Percentiles rank a stretch among this genome's conserved stretches.
These are phyloP conservation scores for Fusarium virguliforme DNA, from an alignment of 2,329 filamentous ascomycete species.

Conservation along the genomic window DNA sequence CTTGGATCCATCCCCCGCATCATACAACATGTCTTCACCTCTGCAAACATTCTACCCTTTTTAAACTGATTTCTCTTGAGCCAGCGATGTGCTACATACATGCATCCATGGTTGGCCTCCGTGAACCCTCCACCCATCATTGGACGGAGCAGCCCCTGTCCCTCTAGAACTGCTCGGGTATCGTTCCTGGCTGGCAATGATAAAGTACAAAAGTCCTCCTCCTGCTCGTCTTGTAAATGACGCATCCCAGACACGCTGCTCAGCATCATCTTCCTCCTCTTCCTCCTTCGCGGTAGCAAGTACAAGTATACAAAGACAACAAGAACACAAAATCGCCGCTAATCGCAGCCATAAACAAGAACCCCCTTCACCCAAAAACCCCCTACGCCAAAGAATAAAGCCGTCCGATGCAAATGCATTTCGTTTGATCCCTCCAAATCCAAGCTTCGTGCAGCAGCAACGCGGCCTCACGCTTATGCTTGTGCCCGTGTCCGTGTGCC, in stretches of 20 bases:
- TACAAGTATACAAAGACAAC: conserved; percentile 43
- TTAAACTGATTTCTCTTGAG: conserved; percentile 20
- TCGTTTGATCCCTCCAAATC: conserved; percentile 35
- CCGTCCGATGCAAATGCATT: conserved; percentile 47
- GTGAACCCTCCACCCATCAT: conserved; percentile 22
- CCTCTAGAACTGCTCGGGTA: conserved; percentile 49
- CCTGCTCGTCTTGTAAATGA: conserved; percentile 23
- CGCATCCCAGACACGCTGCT: conserved; percentile 30
- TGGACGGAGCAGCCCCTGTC: conserved; percentile 40
- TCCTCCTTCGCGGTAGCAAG: conserved; percentile 25
- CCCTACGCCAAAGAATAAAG: conserved; percentile 49
- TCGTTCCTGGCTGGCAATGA: conserved; percentile 48
- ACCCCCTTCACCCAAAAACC: conserved; percentile 26
- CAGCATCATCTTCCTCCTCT: conserved; percentile 13
- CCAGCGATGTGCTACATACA: conserved; percentile 12
- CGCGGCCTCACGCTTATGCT: conserved; percentile 29
- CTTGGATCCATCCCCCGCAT: neutral
- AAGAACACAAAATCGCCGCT: conserved; percentile 15
- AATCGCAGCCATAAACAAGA: conserved; percentile 23
- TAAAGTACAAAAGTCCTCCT: conserved; percentile 49
- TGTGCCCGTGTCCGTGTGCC: conserved; percentile 31
- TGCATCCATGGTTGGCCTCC: conserved; percentile 7
- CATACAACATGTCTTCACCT: neutral
- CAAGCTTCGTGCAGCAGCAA: conserved; percentile 24
- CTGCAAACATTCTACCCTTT: conserved; percentile 10